A percentile compares a stretch with the other conserved stretches of the same genome.
phyloP scores from a whole-genome alignment of 2,329 filamentous ascomycete genomes.

The Apiospora pterosperma region DNA sequence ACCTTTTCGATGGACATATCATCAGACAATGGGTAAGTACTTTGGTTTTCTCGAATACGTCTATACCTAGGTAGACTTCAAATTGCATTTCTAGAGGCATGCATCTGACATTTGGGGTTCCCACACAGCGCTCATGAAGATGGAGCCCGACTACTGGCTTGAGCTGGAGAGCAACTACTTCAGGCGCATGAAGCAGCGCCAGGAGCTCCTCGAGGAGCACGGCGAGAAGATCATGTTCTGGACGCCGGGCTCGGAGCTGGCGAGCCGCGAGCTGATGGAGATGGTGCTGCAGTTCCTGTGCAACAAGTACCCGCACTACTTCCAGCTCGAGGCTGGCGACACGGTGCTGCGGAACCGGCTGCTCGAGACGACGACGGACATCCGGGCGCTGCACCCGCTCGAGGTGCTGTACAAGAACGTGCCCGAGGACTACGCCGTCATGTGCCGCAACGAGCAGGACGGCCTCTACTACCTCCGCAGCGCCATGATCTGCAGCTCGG shows the following conservation, averaged over 20 bases:
- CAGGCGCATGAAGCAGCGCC: conserved; percentile 64
- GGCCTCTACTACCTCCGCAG: conserved; percentile 74
- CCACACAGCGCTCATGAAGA: conserved; percentile 64
- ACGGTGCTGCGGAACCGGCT: conserved; percentile 66
- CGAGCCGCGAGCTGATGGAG: conserved; percentile 84
- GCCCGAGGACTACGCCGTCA: conserved; percentile 80
- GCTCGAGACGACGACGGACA: conserved; percentile 56
- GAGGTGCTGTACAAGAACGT: conserved; percentile 72
- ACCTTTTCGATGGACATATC: conserved; percentile 79
- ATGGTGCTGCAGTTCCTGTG: conserved; percentile 79
- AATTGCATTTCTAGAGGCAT: too few relatives aligned
- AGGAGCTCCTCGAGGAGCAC: conserved; percentile 60
- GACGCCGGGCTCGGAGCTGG: conserved; percentile 73
- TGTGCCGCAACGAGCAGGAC: conserved; percentile 65
- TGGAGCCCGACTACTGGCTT: conserved; percentile 86
- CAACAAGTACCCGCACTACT: conserved; percentile 72
- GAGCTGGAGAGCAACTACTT: conserved; percentile 76
- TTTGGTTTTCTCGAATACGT: neutral
- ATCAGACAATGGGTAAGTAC: conserved; percentile 85
- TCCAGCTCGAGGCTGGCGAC: conserved; percentile 53
- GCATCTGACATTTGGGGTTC: conserved; percentile 7
- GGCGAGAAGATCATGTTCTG: conserved; percentile 62
- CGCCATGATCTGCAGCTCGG: conserved; percentile 71
- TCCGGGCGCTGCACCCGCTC: conserved; percentile 62
- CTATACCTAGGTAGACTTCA: neutral